Conservation (phyloP, 208 protist species). For the Trypanosoma melophagium region DNA sequence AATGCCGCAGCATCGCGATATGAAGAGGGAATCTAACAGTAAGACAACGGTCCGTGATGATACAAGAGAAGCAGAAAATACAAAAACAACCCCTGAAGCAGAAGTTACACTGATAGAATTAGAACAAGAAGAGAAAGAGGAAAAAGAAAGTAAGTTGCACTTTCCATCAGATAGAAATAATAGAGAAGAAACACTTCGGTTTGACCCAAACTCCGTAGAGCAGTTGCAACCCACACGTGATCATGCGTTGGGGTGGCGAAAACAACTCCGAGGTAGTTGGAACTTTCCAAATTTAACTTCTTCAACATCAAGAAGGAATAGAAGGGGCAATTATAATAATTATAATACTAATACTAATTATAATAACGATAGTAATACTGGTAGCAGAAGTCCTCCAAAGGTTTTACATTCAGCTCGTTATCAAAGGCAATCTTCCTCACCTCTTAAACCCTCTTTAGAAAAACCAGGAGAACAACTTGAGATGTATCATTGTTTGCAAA, state of each 20-base stretch:
- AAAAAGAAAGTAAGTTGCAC: neutral
- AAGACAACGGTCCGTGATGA: neutral
- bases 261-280: neutral
- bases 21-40: neutral
- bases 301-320: neutral
- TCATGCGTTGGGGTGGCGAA: neutral
- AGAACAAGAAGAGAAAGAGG: neutral
- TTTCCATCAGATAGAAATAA: neutral
- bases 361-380: neutral
- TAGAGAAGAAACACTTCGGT: neutral
- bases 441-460: slow-evolving; percentile 16
- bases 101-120: neutral
- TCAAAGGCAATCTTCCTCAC: neutral
- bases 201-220: neutral
- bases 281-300: neutral
- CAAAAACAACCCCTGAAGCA: neutral
- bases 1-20: neutral
- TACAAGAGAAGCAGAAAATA: too few species aligned
- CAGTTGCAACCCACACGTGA: too few species aligned
- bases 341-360: neutral
- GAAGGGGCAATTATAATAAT: neutral
- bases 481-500: slow-evolving; percentile 50
- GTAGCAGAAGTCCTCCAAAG: too few species aligned
- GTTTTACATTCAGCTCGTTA: too few species aligned
- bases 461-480: slow-evolving; percentile 27